Evolutionary conservation across 2,329 filamentous ascomycete genomes (phyloP), one percentile per base, ranked within the genome.

Genomic region (Aureobasidium subglaciale): DNA sequence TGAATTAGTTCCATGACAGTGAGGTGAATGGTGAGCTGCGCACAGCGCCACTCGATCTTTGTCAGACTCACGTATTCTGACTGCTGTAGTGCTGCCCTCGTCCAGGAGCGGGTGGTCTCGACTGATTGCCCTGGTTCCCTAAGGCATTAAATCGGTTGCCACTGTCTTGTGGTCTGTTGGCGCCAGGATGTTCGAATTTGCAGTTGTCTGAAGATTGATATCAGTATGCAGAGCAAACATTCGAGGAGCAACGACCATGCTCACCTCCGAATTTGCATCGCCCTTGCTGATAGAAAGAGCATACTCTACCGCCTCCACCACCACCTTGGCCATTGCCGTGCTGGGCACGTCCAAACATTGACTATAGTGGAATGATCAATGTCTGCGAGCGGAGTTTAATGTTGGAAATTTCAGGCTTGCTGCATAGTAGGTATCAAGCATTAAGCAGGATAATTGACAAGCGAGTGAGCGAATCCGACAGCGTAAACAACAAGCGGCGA

Each of bases 241-340:
- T 10, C 4, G 8, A 27, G n/a, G 18, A 41, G 15, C 3, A 15
- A 29, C 4, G 10, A 32, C 41, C 34, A 46, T 34, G 58, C 75
- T 60, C 73, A 85, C 84, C 75, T 71, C 85, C 85, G 66, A 79
- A 83, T 64, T 73, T 81, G 74, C 86, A 90, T 59, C 75, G 76
- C 40, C 84, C 84, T 66, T 84, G 77, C 66, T 79, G 78, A 64
- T 77, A 89, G 68, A 81, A 88, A 60, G 70, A 78, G 74, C 86
- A 89, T 56, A 86, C 65, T 27, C 56, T 58, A 35, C 52, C 48
- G 20, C 59, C 52, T 6, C 56, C 55, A 35, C 55, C 57, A 11
- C 46, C 46, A 16, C 45, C 45, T 16, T 18, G 30, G 43, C 24
- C 40, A 10, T 43, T 43, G 11, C 46, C 43, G 8, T 55, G 32